These are phyloP conservation scores for Nemania sp. DNA, from an alignment of 2,329 filamentous ascomycete species.

Conservation along the genomic window DNA sequence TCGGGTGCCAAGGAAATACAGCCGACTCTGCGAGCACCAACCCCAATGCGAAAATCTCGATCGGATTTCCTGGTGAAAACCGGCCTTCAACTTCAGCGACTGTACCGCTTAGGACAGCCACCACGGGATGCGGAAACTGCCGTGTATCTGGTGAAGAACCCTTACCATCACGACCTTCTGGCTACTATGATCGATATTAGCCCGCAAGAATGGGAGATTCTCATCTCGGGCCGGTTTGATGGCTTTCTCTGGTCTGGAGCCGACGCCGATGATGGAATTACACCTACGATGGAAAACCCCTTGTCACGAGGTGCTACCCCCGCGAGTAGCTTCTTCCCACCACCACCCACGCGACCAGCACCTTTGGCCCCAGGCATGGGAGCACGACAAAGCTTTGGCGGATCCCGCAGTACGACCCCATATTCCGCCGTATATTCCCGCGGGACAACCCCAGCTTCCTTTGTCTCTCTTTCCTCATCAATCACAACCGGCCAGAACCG, in stretches of 20 bases:
- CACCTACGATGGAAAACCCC: constrained; percentile 48
- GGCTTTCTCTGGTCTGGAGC: constrained; percentile 94
- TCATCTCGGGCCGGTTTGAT: constrained; percentile 91
- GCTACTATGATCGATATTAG: constrained; percentile 87
- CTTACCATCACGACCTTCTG: constrained; percentile 80
- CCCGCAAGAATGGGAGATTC: constrained; percentile 93
- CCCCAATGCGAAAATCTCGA: constrained; percentile 67
- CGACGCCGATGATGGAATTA: constrained; percentile 59
- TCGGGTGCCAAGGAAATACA: constrained; percentile 62
- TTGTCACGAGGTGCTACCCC: constrained; percentile 60
- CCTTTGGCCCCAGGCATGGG: constrained; percentile 48
- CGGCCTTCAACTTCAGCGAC: constrained; percentile 77
- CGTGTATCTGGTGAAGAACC: constrained; percentile 83
- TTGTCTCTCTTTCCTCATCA: constrained; percentile 44
- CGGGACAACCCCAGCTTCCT: constrained; percentile 59
- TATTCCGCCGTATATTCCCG: constrained; percentile 58
- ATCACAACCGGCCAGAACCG: constrained; percentile 48
- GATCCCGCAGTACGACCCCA: constrained; percentile 53
- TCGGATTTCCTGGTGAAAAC: constrained; percentile 76
- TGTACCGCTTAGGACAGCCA: constrained; percentile 74
- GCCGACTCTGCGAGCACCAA: constrained; percentile 66
- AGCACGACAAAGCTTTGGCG: constrained; percentile 45
- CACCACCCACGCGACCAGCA: constrained; percentile 46
- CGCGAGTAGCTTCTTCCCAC: constrained; percentile 51
- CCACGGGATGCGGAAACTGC: constrained; percentile 87